Base-by-base conservation (phyloP, 2,329 filamentous ascomycete species). In the Atkinsonella hypoxylon region DNA sequence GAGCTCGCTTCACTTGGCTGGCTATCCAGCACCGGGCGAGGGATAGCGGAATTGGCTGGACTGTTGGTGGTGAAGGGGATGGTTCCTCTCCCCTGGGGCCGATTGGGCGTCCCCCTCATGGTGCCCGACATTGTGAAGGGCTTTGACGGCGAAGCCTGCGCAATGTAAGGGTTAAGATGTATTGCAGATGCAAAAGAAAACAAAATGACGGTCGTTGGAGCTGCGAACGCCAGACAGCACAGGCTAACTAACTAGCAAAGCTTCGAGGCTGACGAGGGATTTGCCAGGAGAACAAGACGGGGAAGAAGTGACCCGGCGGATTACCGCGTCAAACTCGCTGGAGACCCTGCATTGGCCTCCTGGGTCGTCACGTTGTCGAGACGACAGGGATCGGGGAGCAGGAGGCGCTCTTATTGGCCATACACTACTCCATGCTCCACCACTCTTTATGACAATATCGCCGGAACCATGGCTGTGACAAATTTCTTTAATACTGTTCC, bases 31-130 rank as follows among this genome's bases (percentile, higher is more conserved):
- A 86, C 80, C 44, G 86, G 86, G 61, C 87, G 78, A 59, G 85
- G 85, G 63, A 89, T 89, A 62, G 71, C 76, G 47, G 85, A 89
- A 53, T 73, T 50, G 20, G 52, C 69, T 52, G 78, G 81, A 66
- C 79, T 84, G 67, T 76, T 80, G 64, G 68, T 67, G 65, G 68
- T 67, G 65, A 83, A 83, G 56, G 79, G 78, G 54, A 79, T 70
- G 58, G 69, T 70, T 57, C 76, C 79, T 60, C 82, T 77, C 58
- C 70, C 68, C 68, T 84, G 72, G 57, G 69, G 71, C 56, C 79
- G 77, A 64, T 64, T 85, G 59, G 85, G 84, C 55, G 83, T 87
- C 59, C 82, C 82, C 72, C 85, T 78, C 68, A 83, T 74, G 52
- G 83, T 87, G 63, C 71, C 72, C 53, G 77, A 79, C 76, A 79